phyloP scores from a whole-genome alignment of 495 filamentous ascomycete species.

The Aspergillus baeticus region DNA sequence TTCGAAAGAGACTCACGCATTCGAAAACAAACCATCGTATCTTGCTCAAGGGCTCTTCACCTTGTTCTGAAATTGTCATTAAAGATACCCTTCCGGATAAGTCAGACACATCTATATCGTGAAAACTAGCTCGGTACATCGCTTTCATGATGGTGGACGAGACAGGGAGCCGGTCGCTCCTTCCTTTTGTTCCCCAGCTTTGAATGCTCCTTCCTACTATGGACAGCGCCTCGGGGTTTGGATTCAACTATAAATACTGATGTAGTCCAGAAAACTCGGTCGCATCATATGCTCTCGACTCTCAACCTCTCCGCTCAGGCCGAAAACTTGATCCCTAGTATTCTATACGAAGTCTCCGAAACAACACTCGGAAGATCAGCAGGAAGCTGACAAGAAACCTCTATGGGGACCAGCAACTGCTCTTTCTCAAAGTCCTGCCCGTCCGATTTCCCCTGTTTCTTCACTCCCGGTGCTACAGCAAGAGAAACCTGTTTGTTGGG shows the following conservation, averaged over 20 bases:
- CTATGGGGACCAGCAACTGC: neutral
- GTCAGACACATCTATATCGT: neutral
- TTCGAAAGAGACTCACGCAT: neutral
- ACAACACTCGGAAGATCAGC: neutral
- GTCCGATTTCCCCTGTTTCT: slow-evolving; percentile 6
- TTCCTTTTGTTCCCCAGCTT: neutral
- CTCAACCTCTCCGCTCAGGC: too few species aligned
- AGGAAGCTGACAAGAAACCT: slow-evolving; percentile 2
- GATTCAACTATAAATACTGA: too few species aligned
- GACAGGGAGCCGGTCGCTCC: neutral
- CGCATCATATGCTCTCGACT: too few species aligned
- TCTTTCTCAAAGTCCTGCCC: neutral
- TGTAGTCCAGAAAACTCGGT: too few species aligned
- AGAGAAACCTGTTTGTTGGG: neutral
- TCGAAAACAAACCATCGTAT: neutral
- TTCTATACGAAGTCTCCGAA: neutral
- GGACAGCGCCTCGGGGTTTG: too few species aligned
- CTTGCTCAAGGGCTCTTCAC: neutral
- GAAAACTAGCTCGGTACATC: neutral
- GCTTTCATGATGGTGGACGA: neutral
- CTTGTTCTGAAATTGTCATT: neutral
- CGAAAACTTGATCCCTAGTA: neutral
- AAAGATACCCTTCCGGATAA: neutral
- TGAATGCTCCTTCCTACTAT: too few species aligned
- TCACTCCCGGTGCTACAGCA: neutral